Evolutionary conservation across 1,284 basidiomycete species (phyloP).

Genomic region (Leccinum huronense): DNA sequence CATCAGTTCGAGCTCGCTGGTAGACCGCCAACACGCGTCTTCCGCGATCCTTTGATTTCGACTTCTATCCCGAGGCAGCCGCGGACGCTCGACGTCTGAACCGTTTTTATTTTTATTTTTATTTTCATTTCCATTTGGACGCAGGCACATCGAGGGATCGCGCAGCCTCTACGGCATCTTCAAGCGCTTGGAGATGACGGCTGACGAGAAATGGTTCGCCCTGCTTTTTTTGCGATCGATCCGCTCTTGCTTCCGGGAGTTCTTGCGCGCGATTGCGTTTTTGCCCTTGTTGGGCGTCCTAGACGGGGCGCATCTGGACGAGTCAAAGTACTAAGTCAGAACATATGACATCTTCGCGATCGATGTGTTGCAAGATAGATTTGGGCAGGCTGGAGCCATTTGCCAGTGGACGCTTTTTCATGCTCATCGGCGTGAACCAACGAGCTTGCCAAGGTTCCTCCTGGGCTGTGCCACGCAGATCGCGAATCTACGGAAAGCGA

Average conservation of each 20-base stretch:
- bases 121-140: slow-evolving; percentile 41
- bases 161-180: slow-evolving; percentile 27
- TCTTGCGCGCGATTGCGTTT: slow-evolving; percentile 49
- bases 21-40: neutral
- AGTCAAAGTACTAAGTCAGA: neutral
- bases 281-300: slow-evolving; percentile 9
- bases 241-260: slow-evolving; percentile 62
- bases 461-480: no score
- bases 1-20: neutral
- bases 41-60: neutral
- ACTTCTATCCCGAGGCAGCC: neutral
- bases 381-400: slow-evolving; percentile 28
- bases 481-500: no score
- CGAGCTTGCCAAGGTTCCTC: no score
- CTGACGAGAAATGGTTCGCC: slow-evolving; percentile 52
- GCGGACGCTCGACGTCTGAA: slow-evolving; percentile 11
- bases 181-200: slow-evolving; percentile 28
- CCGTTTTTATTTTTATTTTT: slow-evolving; percentile 21
- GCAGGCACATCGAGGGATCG: slow-evolving; percentile 44
- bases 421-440: neutral
- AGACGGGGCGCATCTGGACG: neutral
- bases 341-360: slow-evolving; percentile 4
- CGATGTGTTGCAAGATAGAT: slow-evolving; percentile 30
- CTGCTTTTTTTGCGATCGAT: slow-evolving; percentile 57
- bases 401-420: neutral